Base-by-base conservation (phyloP, 768 basidiomycete species). In the Multifurca ochricompacta region DNA sequence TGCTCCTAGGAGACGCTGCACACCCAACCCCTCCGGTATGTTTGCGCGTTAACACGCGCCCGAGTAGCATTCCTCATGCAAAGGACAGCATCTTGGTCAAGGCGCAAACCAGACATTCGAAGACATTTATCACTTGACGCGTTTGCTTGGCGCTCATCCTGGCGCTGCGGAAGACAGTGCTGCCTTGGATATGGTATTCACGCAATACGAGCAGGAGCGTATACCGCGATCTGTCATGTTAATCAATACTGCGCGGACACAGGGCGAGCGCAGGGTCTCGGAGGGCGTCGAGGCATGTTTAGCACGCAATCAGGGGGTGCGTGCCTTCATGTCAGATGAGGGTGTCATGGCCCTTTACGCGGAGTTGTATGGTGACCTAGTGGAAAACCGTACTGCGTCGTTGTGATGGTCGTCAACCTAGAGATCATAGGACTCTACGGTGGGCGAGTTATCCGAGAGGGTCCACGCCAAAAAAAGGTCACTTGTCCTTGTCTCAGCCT, bases 61-160 rank as follows among this genome's bases (percentile, higher is more conserved):
- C 9, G 13, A 34, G 40, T 11, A 11, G 32, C 37, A 19, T 44
- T 31, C 13, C 36, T 37, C 10, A 51, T 46, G n/a, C 27, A 4
- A 43, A 16, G 32, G 21, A n/a, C 52, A 75, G 73, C 74, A 75
- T 53, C 67, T 76, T 16, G 74, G 74, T 1, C 74, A 75, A 64
- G 74, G 74, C 27, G 73, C 74, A 9, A 75, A 74, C 59, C 73
- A 74, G 60, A 71, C 74, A 1, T 69, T 73, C 53, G 74, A 75
- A 55, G 74, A 75, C 56, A 63, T 70, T 23, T 70, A 69, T 52
- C 66, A 67, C 52, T 62, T 75, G 23, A 60, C 68, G 10, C 65
- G 64, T 1, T 66, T 72, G 10, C 67, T 75, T 8, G 45, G 52
- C 10, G 56, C 68, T 36, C 61, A 73, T 60, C 47, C 53, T 13